Conservation (phyloP, 2,329 filamentous ascomycete genomes). For the Xylaria digitata region DNA sequence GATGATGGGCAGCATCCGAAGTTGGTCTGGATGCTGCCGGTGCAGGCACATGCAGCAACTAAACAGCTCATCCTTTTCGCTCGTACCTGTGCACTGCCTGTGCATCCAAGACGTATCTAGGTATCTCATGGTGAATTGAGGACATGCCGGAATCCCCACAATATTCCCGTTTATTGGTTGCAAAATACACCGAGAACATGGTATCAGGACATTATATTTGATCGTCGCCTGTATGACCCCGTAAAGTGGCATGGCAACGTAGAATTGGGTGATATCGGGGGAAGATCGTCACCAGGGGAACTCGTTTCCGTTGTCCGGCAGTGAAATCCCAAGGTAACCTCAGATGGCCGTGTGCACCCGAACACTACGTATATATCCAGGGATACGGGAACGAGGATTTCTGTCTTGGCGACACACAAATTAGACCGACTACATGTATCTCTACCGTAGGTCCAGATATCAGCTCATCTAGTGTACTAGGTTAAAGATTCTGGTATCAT, state of each 20-base stretch:
- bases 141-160: no score
- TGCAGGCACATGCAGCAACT: background rate
- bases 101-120: no score
- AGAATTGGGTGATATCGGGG: conserved; percentile 15
- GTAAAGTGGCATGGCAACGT: conserved; percentile 23
- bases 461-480: no score
- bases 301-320: background rate
- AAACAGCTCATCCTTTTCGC: conserved; percentile 25
- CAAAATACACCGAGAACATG: conserved; percentile 7
- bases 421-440: no score
- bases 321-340: background rate
- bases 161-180: background rate
- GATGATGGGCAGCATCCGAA: conserved; percentile 10
- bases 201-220: background rate
- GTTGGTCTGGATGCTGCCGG: no score
- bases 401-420: background rate
- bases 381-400: background rate
- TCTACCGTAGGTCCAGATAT: no score
- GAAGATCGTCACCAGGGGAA: conserved; percentile 23
- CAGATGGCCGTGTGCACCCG: background rate
- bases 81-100: background rate
- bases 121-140: no score
- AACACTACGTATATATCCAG: background rate
- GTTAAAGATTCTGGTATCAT: no score
- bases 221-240: background rate